phyloP scores from a whole-genome alignment of 495 filamentous ascomycete genomes.

The Margaritispora aquatica region DNA sequence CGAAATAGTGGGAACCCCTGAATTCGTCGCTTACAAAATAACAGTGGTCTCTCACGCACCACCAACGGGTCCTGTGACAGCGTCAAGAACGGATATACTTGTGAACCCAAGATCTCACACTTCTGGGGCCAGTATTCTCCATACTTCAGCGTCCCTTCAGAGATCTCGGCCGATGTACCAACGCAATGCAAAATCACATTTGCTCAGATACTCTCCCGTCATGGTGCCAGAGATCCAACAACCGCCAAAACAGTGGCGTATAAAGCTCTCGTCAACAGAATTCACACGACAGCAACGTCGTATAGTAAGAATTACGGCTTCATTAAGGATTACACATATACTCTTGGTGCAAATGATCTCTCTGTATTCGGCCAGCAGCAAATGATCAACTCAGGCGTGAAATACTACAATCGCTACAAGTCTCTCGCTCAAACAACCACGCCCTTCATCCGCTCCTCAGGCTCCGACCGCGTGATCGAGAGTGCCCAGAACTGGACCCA shows the following conservation, averaged over 20 bases:
- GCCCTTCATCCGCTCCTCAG: slow-evolving; percentile 70
- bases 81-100: slow-evolving; percentile 57
- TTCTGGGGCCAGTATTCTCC: slow-evolving; percentile 86
- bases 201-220: slow-evolving; percentile 71
- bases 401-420: slow-evolving; percentile 67
- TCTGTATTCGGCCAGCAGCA: slow-evolving; percentile 65
- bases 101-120: slow-evolving; percentile 52
- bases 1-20: neutral
- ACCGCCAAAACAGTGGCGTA: slow-evolving; percentile 52
- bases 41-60: neutral
- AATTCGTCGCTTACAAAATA: neutral
- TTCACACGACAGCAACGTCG: slow-evolving; percentile 53
- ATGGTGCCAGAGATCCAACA: slow-evolving; percentile 81
- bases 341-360: slow-evolving; percentile 67
- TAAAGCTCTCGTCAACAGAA: slow-evolving; percentile 45
- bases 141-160: slow-evolving; percentile 64
- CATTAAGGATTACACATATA: slow-evolving; percentile 62
- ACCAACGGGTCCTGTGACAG: slow-evolving; percentile 44
- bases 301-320: slow-evolving; percentile 58
- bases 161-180: slow-evolving; percentile 51
- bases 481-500: slow-evolving; percentile 67
- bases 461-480: slow-evolving; percentile 63
- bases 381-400: slow-evolving; percentile 65
- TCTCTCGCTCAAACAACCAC: slow-evolving; percentile 41
- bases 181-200: slow-evolving; percentile 64